A percentile compares a stretch with the other conserved stretches of the same genome.
These are phyloP conservation scores for Naganishia cerealis DNA, from an alignment of 1,284 basidiomycete genomes.

Conservation along the genomic window DNA sequence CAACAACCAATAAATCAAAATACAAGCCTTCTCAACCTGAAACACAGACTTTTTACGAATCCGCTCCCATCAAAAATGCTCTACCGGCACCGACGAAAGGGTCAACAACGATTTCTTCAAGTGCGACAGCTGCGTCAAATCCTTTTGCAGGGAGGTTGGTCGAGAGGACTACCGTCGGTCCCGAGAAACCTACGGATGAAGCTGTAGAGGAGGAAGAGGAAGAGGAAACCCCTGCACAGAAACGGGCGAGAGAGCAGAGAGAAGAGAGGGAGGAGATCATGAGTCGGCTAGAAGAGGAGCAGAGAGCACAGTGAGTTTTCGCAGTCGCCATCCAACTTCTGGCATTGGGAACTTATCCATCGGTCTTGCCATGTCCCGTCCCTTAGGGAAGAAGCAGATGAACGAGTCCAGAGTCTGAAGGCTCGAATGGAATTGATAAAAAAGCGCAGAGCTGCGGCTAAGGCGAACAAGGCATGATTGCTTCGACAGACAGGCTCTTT, in stretches of 20 bases:
- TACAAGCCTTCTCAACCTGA: conserved; percentile 40
- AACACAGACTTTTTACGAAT: conserved; percentile 48
- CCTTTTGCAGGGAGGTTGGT: conserved; percentile 24
- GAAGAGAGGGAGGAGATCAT: conserved; percentile 55
- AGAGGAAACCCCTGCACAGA: conserved; percentile 50
- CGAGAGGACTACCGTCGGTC: conserved; percentile 20
- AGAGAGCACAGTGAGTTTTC: conserved; percentile 53
- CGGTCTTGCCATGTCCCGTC: neutral
- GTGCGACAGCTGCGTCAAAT: conserved; percentile 24
- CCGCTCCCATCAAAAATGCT: conserved; percentile 44
- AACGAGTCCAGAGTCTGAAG: conserved; percentile 50
- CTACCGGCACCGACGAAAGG: conserved; percentile 5
- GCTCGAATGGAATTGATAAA: conserved; percentile 48
- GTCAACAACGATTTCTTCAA: conserved; percentile 14
- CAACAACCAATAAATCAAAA: conserved; percentile 22
- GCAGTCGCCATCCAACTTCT: neutral
- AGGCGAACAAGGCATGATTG: conserved; percentile 11
- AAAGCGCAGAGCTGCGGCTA: conserved; percentile 18
- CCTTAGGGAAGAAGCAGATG: conserved; percentile 53
- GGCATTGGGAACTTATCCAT: neutral
- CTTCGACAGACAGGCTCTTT: neutral
- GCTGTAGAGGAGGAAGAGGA: conserved; percentile 38
- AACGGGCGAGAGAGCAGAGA: conserved; percentile 42
- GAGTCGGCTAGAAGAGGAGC: conserved; percentile 51
- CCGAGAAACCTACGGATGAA: conserved; percentile 28